Conservation (phyloP, 192 early-diverging fungal species). For the Rhizophagus sp. region DNA sequence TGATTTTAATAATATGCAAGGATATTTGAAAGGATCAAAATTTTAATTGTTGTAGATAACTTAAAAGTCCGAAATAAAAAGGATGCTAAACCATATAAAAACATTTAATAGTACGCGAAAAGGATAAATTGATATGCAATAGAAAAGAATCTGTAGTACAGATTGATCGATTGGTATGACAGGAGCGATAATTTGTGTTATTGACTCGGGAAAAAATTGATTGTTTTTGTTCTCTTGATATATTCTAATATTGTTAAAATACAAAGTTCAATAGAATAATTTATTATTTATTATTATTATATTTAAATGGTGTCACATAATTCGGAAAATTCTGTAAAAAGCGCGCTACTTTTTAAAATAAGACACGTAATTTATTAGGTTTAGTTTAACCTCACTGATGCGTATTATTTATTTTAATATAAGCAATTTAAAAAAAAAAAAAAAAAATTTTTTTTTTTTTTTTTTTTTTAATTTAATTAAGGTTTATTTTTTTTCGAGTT, state of each 20-base stretch:
- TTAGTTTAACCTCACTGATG: neutral
- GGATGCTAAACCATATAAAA: neutral
- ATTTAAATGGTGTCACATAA: neutral
- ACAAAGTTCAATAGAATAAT: neutral
- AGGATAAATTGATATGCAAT: neutral
- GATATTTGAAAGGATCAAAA: neutral
- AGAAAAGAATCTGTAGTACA: neutral
- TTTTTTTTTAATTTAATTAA: no score
- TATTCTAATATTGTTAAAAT: neutral
- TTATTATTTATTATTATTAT: no score
- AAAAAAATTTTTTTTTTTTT: no score
- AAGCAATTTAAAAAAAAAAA: no score
- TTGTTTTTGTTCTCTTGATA: neutral
- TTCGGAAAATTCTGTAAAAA: neutral
- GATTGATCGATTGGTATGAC: neutral
- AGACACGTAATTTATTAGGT: neutral
- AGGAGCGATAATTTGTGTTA: neutral
- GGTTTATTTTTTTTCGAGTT: no score
- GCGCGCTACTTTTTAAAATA: neutral
- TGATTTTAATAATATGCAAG: neutral
- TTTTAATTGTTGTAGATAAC: neutral
- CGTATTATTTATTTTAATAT: no score
- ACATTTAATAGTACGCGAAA: neutral
- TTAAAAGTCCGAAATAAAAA: no score
- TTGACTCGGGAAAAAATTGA: neutral